Evolutionary conservation across 2,329 filamentous ascomycete species (phyloP), one percentile per base, ranked within the genome.

Genomic region (Paramyrothecium sp.): DNA sequence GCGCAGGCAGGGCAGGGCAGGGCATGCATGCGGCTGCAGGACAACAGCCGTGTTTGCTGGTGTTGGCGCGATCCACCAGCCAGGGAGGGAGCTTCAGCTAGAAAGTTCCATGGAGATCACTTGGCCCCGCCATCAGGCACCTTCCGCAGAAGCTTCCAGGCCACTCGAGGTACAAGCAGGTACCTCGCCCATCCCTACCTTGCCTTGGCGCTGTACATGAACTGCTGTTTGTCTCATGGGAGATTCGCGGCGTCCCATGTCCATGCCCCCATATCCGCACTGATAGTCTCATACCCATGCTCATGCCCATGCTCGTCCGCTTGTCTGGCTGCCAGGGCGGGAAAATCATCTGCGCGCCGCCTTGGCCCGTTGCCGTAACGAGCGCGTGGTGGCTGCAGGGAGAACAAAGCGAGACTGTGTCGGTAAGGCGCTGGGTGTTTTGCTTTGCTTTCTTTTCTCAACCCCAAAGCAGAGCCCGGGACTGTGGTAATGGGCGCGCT

Each of bases 61-160:
- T 16, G 33, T 38, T 8, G 10, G 33, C 33, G 16, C 8, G 33
- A 38, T 38, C 33, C 33, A 16, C 33, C 16, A 16, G 33, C 33
- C 33, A 38, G 16, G 33, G 33, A 16, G 16, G 33, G 33, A 38
- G 33, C 33, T 38, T 38, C 13, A 60, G 58, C 62, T 64, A 65
- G 61, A 61, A 61, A 59, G 59, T 65, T 65, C 63, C 61, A 64
- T 38, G 33, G 33, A 38, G 33, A 38, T 38, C 33, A 38, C 10
- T 38, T 38, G 8, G 33, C n/a, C n/a, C n/a, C n/a, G n/a, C n/a
- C n/a, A n/a, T n/a, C n/a, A n/a, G n/a, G n/a, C n/a, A n/a, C n/a
- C n/a, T n/a, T n/a, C n/a, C n/a, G n/a, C n/a, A n/a, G n/a, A n/a
- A n/a, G n/a, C n/a, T n/a, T n/a, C n/a, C n/a, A n/a, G n/a, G n/a